Evolutionary conservation across 2,329 filamentous ascomycete genomes (phyloP).

Genomic region (Rutstroemia sp.): DNA sequence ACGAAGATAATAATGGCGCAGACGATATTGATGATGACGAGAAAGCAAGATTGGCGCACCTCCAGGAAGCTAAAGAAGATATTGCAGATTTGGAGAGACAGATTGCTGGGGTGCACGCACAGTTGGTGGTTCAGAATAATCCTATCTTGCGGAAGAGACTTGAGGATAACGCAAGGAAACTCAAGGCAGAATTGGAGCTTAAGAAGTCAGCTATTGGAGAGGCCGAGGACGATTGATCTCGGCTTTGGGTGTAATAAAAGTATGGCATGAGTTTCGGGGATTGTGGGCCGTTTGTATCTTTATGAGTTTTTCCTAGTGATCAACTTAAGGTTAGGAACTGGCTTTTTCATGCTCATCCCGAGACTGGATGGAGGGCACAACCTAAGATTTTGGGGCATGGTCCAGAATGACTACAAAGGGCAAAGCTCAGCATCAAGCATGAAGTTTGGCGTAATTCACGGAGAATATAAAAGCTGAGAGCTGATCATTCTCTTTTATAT

Average conservation of each 20-base stretch:
- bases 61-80: slow-evolving; percentile 42
- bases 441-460: not conserved
- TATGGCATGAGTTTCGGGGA: too few species aligned
- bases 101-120: slow-evolving; percentile 36
- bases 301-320: not conserved
- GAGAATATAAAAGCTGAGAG: too few species aligned
- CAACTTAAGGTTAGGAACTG: not conserved
- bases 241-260: not conserved
- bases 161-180: slow-evolving; percentile 39
- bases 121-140: slow-evolving; percentile 38
- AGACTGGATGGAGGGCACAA: not conserved
- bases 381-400: not conserved
- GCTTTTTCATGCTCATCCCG: not conserved
- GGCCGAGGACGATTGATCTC: slow-evolving; percentile 22
- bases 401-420: not conserved
- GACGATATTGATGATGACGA: slow-evolving; percentile 45
- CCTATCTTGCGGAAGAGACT: slow-evolving; percentile 42
- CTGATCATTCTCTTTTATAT: not conserved
- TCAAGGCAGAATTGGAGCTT: slow-evolving; percentile 46
- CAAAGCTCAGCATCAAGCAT: too few species aligned
- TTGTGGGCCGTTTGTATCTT: not conserved
- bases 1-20: slow-evolving; percentile 35
- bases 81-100: slow-evolving; percentile 47
- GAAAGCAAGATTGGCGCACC: slow-evolving; percentile 38
- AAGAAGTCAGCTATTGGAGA: slow-evolving; percentile 39